phyloP scores from a whole-genome alignment of 805 yeast genomes.

The Scheffersomyces amazonensis region DNA sequence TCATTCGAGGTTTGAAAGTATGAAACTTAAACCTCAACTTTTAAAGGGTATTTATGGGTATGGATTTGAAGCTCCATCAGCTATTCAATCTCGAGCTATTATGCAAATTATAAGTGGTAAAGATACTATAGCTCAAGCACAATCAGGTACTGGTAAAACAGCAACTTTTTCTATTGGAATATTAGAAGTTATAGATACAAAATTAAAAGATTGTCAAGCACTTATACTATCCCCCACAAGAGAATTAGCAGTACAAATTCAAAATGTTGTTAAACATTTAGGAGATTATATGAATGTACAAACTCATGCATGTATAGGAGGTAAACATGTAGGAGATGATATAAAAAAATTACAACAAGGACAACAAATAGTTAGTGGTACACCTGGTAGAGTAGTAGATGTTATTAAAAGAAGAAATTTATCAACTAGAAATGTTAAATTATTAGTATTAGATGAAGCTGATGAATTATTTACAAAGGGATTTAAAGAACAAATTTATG shows the following conservation, averaged over 20 bases:
- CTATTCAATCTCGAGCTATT: constrained; percentile 97
- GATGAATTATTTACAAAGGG: constrained; percentile 93
- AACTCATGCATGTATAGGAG: constrained; percentile 93
- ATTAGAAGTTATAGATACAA: constrained; percentile 79
- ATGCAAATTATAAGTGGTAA: constrained; percentile 90
- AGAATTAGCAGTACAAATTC: constrained; percentile 92
- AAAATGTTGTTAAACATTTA: constrained; percentile 78
- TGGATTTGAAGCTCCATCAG: constrained; percentile 96
- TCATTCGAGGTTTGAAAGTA: constrained; percentile 44
- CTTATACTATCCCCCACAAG: constrained; percentile 92
- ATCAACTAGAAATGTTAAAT: constrained; percentile 71
- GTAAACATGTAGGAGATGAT: constrained; percentile 81
- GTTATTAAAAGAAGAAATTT: constrained; percentile 82
- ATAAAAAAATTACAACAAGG: constrained; percentile 72
- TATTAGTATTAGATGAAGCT: constrained; percentile 93
- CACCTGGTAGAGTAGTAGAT: constrained; percentile 94
- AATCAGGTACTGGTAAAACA: constrained; percentile 98
- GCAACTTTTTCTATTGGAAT: constrained; percentile 96
- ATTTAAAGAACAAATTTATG: constrained; percentile 93
- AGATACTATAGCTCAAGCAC: constrained; percentile 98
- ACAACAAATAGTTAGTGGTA: constrained; percentile 91
- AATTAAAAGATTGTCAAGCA: constrained; percentile 78
- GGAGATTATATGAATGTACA: constrained; percentile 87
- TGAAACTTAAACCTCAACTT: constrained; percentile 38
- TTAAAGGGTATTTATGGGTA: constrained; percentile 68